Evolutionary conservation across 306 rosid genomes (phyloP).

Genomic region (Senna siamea): DNA sequence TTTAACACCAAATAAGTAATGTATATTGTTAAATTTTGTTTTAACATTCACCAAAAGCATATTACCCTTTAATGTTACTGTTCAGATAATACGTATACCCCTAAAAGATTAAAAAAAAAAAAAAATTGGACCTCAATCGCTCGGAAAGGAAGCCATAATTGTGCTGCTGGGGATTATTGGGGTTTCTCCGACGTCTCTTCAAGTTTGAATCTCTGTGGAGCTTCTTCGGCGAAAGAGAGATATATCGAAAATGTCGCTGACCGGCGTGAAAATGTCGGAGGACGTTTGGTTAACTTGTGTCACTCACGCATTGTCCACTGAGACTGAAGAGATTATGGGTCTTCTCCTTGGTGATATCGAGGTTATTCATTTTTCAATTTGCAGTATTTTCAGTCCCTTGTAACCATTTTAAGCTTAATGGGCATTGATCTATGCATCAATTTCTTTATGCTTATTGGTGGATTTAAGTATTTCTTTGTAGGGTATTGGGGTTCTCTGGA

Average conservation of each 20-base stretch:
- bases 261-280: constrained; percentile 86
- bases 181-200: constrained; percentile 13
- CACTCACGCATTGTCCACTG: constrained; percentile 95
- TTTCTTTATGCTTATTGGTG: background rate
- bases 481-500: background rate
- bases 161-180: background rate
- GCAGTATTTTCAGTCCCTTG: background rate
- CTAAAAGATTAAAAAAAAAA: background rate
- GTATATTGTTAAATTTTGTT: too few species aligned
- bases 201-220: background rate
- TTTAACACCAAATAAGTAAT: too few species aligned
- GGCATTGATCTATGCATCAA: background rate
- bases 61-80: too few species aligned
- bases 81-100: background rate
- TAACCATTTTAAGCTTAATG: constrained; percentile 1
- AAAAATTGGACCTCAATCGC: background rate
- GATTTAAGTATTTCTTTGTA: background rate
- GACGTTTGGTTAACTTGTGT: constrained; percentile 94
- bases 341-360: constrained; percentile 96
- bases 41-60: too few species aligned
- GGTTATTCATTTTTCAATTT: constrained; percentile 46
- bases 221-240: constrained; percentile 6
- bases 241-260: constrained; percentile 67
- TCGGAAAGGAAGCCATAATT: background rate
- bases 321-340: constrained; percentile 99